Evolutionary conservation across 257 asterid species (phyloP), one percentile per base, ranked within the genome.

Genomic region (Nemophila menziesii): DNA sequence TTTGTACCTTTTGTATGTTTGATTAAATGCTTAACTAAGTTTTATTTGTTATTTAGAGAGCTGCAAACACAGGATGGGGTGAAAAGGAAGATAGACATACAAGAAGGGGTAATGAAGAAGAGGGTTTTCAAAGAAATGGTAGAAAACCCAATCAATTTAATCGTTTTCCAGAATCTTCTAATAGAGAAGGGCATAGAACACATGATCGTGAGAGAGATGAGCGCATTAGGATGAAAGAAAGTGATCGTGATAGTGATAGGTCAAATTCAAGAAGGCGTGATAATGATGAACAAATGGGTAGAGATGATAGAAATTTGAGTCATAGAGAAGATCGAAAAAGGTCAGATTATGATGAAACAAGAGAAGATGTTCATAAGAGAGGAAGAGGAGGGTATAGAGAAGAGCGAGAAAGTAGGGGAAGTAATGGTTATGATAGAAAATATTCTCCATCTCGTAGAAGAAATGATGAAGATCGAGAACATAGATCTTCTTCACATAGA

Each of bases 11-110:
- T 22, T 48, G 20, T 16, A n/a, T 48, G 14, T 21, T 27, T 56
- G 38, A 43, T 49, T 14, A 44, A 22, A 16, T 23, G 40, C 46
- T 49, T 22, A 11, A 3, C 13, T 51, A 34, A 36, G 21, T 17
- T 42, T 19, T n/a, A 36, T 56, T 22, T 44, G 16, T 39, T 39
- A 43, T 61, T 13, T 58, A 87, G 95, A 80, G 97, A 70, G 97
- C 97, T 54, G 93, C 95, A 45, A 80, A 87, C 64, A 80, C 97
- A 0, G 97, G 97, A 18, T 83, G 95, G 97, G 97, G 97, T 43
- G 81, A 71, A n/a, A 63, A 75, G 66, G 95, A 80, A 57, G 92
- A 77, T 52, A 61, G 74, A 55, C 74, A 11, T 8, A 57, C 82
- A 27, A 78, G 45, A 55, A 65, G 90, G 82, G 70, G 11, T 46